phyloP scores from a whole-genome alignment of 768 basidiomycete genomes.

The Phylloporus scabripes region DNA sequence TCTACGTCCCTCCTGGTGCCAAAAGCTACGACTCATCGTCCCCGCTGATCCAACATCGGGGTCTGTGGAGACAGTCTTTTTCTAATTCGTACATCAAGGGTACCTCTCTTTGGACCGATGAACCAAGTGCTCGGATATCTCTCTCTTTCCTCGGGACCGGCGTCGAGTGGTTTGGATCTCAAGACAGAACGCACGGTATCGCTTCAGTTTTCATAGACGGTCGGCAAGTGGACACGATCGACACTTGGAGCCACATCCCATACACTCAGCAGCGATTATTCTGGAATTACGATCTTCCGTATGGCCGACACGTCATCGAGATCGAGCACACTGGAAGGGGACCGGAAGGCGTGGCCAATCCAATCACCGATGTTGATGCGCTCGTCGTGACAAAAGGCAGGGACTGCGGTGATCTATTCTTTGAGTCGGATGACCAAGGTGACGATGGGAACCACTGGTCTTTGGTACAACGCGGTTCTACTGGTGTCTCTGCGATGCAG shows the following conservation, averaged over 20 bases:
- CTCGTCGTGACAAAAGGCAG: constrained; percentile 55
- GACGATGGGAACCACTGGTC: constrained; percentile 40
- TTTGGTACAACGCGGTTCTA: constrained; percentile 58
- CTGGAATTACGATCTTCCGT: constrained; percentile 49
- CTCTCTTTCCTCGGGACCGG: constrained; percentile 70
- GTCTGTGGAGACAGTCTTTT: constrained; percentile 51
- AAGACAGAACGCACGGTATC: constrained; percentile 48
- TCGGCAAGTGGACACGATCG: constrained; percentile 37
- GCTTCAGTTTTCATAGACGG: constrained; percentile 59
- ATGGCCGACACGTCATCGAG: constrained; percentile 55
- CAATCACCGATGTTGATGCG: constrained; percentile 54
- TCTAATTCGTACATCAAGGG: constrained; percentile 47
- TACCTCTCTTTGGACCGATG: constrained; percentile 46
- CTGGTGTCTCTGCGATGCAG: constrained; percentile 79
- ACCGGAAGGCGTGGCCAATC: constrained; percentile 30
- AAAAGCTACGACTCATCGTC: constrained; percentile 68
- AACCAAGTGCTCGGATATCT: constrained; percentile 43
- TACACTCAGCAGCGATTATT: constrained; percentile 59
- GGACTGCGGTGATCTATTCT: neutral
- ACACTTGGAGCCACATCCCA: constrained; percentile 37
- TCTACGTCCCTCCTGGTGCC: constrained; percentile 69
- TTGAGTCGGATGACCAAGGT: neutral
- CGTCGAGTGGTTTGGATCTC: constrained; percentile 72
- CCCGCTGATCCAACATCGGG: constrained; percentile 57
- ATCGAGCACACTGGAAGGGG: constrained; percentile 51